Conservation (phyloP, 1,284 basidiomycete genomes). For the Trichosporon ovoides region DNA sequence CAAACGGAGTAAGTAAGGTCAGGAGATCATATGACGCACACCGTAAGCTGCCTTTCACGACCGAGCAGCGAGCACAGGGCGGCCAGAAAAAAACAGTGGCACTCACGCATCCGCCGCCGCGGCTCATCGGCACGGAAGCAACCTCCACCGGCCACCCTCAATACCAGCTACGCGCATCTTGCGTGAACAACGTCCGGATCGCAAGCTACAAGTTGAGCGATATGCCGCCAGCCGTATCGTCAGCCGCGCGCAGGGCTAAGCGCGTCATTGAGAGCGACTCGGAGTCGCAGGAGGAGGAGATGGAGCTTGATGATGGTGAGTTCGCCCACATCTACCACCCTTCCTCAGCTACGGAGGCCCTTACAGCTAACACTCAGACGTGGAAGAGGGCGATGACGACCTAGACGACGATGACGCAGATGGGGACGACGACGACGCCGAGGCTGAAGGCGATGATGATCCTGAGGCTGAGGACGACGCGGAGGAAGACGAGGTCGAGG, state of each 20-base stretch:
- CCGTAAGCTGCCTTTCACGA: too few species aligned
- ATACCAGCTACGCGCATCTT: too few species aligned
- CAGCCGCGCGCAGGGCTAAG: constrained; percentile 24
- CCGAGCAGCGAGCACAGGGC: too few species aligned
- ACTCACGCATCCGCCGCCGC: too few species aligned
- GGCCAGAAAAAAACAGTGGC: constrained; percentile 2
- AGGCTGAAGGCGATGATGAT: constrained; percentile 16
- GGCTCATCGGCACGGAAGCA: background rate
- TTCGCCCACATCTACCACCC: too few species aligned
- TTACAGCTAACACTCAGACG: background rate
- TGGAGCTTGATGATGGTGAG: constrained; percentile 18
- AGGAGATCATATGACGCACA: background rate
- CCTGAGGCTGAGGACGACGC: constrained; percentile 10
- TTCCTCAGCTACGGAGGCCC: too few species aligned
- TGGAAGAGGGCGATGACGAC: constrained; percentile 12
- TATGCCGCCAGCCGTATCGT: constrained; percentile 18
- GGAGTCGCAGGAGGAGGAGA: constrained; percentile 20
- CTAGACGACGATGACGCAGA: constrained; percentile 16
- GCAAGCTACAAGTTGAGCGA: too few species aligned
- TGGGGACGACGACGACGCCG: constrained; percentile 9
- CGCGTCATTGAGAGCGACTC: constrained; percentile 23
- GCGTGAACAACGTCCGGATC: background rate
- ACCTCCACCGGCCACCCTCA: background rate
- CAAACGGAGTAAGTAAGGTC: too few species aligned
- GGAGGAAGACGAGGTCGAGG: background rate